These are phyloP conservation scores for Cokeromyces recurvatus DNA, from an alignment of 371 early-diverging fungal genomes.

Conservation along the genomic window DNA sequence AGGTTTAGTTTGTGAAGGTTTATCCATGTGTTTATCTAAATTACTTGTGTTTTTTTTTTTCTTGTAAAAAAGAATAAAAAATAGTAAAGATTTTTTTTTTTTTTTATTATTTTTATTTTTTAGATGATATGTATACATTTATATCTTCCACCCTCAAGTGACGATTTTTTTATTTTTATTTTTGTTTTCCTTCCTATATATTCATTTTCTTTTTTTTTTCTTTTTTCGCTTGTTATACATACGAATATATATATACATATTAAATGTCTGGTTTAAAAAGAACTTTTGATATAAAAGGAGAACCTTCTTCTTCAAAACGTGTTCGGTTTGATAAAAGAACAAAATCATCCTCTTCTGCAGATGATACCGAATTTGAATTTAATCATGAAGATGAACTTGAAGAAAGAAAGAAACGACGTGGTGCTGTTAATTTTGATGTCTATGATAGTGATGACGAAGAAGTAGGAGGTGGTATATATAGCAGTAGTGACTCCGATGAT, in stretches of 20 bases:
- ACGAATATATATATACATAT: too few relatives aligned
- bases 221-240: too few relatives aligned
- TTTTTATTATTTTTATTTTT: too few relatives aligned
- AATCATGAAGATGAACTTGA: constrained; percentile 47
- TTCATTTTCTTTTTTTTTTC: too few relatives aligned
- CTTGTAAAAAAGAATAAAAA: too few relatives aligned
- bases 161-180: too few relatives aligned
- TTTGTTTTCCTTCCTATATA: too few relatives aligned
- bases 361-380: constrained; percentile 35
- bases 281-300: constrained; percentile 19
- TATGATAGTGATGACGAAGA: constrained; percentile 54
- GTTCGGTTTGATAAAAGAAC: constrained; percentile 28
- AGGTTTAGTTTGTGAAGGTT: constrained; percentile 35
- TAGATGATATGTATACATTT: too few relatives aligned
- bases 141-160: too few relatives aligned
- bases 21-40: constrained; percentile 25
- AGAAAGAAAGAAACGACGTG: constrained; percentile 43
- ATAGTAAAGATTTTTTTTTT: too few relatives aligned
- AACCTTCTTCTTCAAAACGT: constrained; percentile 24
- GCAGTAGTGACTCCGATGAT: constrained; percentile 43
- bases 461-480: constrained; percentile 46
- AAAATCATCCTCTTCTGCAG: background rate
- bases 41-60: background rate
- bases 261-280: constrained; percentile 14
- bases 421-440: constrained; percentile 48